A percentile compares a stretch with the other conserved stretches of the same genome.
These are phyloP conservation scores for Phytophthora sansomeana DNA, from an alignment of 352 stramenopile species.

Conservation along the genomic window DNA sequence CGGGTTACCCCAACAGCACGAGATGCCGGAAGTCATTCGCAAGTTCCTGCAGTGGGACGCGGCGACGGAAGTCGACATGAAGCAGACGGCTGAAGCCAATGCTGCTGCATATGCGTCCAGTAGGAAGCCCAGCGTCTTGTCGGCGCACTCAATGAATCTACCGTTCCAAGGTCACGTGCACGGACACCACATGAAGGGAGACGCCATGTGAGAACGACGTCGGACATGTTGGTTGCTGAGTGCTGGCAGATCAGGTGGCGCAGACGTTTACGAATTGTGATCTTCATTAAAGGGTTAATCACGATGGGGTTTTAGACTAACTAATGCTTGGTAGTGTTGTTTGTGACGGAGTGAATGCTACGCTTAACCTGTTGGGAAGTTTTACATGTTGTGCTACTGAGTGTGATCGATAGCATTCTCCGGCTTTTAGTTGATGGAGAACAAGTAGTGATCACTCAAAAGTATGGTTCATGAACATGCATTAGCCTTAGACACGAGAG, in stretches of 20 bases:
- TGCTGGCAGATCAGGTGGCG: no score
- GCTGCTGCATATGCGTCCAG: conserved; percentile 35
- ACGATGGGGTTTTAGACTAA: no score
- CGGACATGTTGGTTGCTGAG: neutral
- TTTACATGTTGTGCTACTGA: no score
- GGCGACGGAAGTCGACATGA: conserved; percentile 64
- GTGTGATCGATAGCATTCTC: no score
- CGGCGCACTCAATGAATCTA: conserved; percentile 77
- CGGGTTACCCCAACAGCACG: conserved; percentile 45
- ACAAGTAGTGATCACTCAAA: no score
- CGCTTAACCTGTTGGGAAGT: no score
- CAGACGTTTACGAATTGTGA: no score
- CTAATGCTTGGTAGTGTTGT: no score
- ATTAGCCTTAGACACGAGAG: conserved; percentile 23
- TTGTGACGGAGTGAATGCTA: no score
- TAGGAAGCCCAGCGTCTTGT: conserved; percentile 47
- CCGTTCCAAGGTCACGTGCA: conserved; percentile 44
- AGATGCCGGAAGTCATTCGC: conserved; percentile 57
- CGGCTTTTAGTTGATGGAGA: no score
- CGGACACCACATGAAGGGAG: conserved; percentile 12
- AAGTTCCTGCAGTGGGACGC: conserved; percentile 69
- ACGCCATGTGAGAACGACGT: conserved; percentile 15
- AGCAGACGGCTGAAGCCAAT: conserved; percentile 49
- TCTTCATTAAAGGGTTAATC: no score
- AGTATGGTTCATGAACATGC: no score